Conservation (phyloP, 306 rosid genomes). For the Purshia tridentata region DNA sequence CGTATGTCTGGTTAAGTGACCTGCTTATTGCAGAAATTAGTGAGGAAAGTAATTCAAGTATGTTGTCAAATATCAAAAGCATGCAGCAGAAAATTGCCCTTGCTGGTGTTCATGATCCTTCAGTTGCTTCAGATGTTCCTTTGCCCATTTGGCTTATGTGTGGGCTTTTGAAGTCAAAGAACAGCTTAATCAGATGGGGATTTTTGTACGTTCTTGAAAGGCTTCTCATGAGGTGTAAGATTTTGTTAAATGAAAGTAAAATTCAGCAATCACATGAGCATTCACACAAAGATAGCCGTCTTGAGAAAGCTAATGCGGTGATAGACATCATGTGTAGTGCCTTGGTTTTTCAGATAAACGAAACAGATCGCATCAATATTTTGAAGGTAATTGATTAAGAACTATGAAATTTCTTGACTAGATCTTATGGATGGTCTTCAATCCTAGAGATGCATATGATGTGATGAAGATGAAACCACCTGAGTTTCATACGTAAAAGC, state of each 20-base stretch:
- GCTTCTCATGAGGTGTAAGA: slow-evolving; percentile 91
- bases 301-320: slow-evolving; percentile 91
- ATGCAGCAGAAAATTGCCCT: slow-evolving; percentile 67
- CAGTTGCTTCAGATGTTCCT: slow-evolving; percentile 68
- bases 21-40: slow-evolving; percentile 90
- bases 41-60: slow-evolving; percentile 56
- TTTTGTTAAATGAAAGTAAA: slow-evolving; percentile 88
- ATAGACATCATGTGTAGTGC: slow-evolving; percentile 92
- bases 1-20: slow-evolving; percentile 91
- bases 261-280: slow-evolving; percentile 47
- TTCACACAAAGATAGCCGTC: slow-evolving; percentile 59
- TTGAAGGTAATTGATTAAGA: slow-evolving; percentile 65
- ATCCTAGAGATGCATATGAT: slow-evolving; percentile 6
- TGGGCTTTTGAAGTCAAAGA: slow-evolving; percentile 88
- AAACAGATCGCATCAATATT: slow-evolving; percentile 90
- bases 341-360: slow-evolving; percentile 79
- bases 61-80: slow-evolving; percentile 72
- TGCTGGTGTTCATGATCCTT: slow-evolving; percentile 70
- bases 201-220: slow-evolving; percentile 90
- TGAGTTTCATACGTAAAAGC: neutral
- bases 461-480: neutral
- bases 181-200: slow-evolving; percentile 84
- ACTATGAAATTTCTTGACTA: slow-evolving; percentile 23
- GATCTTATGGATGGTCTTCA: slow-evolving; percentile 9
- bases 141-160: slow-evolving; percentile 77